A percentile compares a stretch with the other conserved stretches of the same genome.
These are phyloP conservation scores for Rauvolfia tetraphylla DNA, from an alignment of 257 asterid species.

Conservation along the genomic window DNA sequence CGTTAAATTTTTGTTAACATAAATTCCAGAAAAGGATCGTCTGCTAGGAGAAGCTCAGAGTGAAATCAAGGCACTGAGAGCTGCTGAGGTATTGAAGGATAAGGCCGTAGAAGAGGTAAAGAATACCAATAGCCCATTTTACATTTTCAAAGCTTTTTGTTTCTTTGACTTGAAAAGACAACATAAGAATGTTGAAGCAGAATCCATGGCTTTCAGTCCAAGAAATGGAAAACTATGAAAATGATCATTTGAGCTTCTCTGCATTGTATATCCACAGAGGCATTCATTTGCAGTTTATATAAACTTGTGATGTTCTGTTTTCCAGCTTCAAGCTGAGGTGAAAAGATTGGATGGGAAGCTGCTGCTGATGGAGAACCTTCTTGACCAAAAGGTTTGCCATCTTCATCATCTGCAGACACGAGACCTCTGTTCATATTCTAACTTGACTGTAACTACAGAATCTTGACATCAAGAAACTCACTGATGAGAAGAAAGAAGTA, in stretches of 20 bases:
- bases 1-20: neutral
- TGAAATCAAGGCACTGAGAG: slow-evolving; percentile 68
- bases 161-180: too few relatives aligned
- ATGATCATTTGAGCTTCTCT: neutral
- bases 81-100: slow-evolving; percentile 63
- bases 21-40: slow-evolving; percentile 61
- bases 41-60: slow-evolving; percentile 55
- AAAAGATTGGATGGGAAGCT: slow-evolving; percentile 57
- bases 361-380: slow-evolving; percentile 37
- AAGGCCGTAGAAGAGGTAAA: slow-evolving; percentile 80
- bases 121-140: neutral
- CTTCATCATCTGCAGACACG: neutral
- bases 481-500: slow-evolving; percentile 66
- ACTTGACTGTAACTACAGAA: slow-evolving; percentile 40
- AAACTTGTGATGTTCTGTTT: neutral
- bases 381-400: slow-evolving; percentile 60
- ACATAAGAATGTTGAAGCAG: too few relatives aligned
- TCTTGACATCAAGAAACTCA: slow-evolving; percentile 61
- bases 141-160: neutral
- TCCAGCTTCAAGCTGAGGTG: slow-evolving; percentile 58
- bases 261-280: neutral
- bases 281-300: neutral
- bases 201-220: neutral
- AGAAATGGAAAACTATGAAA: neutral
- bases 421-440: neutral